Percentiles rank a stretch among this genome's conserved stretches.
phyloP scores from a whole-genome alignment of 257 asterid genomes.

The Ajuga chamaepitys region DNA sequence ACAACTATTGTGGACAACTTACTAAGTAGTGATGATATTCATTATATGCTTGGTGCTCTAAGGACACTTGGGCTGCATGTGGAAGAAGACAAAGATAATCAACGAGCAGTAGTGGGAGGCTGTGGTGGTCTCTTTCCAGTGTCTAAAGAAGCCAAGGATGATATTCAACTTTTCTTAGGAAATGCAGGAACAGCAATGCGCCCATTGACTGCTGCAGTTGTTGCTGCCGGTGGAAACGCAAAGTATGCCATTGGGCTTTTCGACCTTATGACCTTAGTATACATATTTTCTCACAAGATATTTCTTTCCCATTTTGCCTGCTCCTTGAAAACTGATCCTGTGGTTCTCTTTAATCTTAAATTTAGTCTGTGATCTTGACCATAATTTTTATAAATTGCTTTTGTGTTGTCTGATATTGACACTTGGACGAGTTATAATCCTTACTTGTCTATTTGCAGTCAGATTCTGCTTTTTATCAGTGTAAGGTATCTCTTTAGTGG shows the following conservation, averaged over 20 bases:
- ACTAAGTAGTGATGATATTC: constrained; percentile 82
- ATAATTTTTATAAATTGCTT: neutral
- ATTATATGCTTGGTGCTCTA: constrained; percentile 91
- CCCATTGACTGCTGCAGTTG: constrained; percentile 93
- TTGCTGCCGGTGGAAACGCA: constrained; percentile 88
- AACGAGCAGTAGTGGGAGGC: constrained; percentile 82
- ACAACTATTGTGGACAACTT: constrained; percentile 89
- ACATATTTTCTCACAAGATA: neutral
- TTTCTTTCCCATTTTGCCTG: neutral
- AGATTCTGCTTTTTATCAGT: neutral
- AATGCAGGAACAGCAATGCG: constrained; percentile 99
- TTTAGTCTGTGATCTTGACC: neutral
- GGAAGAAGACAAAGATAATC: constrained; percentile 62
- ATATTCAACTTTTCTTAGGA: constrained; percentile 89
- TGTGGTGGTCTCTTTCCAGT: constrained; percentile 83
- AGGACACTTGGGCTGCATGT: constrained; percentile 81
- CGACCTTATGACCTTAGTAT: neutral
- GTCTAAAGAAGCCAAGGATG: constrained; percentile 61
- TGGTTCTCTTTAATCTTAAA: neutral
- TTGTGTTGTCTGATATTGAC: neutral
- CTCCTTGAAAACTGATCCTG: neutral
- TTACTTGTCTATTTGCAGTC: neutral
- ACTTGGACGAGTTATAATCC: neutral
- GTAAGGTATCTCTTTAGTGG: constrained; percentile 1
- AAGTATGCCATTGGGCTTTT: constrained; percentile 36